A percentile compares a stretch with the other conserved stretches of the same genome.
Evolutionary conservation across 225 moss, liverwort and hornwort species (phyloP).

Genomic region (Anthoceros angustus): DNA sequence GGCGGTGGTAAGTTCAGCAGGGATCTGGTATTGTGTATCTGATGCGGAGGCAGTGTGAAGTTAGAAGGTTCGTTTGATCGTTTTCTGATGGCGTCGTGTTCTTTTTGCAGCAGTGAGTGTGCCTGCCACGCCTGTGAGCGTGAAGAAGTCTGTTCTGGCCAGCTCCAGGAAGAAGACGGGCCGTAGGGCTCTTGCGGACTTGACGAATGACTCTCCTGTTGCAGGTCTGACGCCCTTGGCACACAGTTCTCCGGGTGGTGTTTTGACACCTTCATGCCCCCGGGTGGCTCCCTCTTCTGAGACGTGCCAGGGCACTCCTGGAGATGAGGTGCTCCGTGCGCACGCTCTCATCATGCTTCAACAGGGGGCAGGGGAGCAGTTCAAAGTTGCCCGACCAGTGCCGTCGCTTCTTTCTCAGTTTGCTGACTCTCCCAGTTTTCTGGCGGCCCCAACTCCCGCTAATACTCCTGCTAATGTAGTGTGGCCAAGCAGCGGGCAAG

Average conservation of each 20-base stretch:
- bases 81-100: not conserved
- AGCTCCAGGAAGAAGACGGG: not conserved
- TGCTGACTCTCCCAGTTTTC: not conserved
- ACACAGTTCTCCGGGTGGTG: not conserved
- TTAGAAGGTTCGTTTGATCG: not conserved
- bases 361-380: not conserved
- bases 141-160: not conserved
- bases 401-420: not conserved
- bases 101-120: not conserved
- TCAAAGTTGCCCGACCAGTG: not conserved
- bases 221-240: not conserved
- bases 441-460: not conserved
- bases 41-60: not conserved
- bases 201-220: not conserved
- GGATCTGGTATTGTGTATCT: not conserved
- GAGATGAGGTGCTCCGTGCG: conserved; percentile 4
- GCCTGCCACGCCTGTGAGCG: too few relatives aligned
- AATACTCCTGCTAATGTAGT: not conserved
- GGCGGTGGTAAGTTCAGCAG: not conserved
- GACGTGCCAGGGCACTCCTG: not conserved
- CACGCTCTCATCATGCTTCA: not conserved
- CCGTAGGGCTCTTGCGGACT: not conserved
- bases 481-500: not conserved
- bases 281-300: not conserved
- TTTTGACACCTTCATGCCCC: not conserved